Evolutionary conservation across 2,329 filamentous ascomycete species (phyloP).

Genomic region (Cytospora chrysosperma): DNA sequence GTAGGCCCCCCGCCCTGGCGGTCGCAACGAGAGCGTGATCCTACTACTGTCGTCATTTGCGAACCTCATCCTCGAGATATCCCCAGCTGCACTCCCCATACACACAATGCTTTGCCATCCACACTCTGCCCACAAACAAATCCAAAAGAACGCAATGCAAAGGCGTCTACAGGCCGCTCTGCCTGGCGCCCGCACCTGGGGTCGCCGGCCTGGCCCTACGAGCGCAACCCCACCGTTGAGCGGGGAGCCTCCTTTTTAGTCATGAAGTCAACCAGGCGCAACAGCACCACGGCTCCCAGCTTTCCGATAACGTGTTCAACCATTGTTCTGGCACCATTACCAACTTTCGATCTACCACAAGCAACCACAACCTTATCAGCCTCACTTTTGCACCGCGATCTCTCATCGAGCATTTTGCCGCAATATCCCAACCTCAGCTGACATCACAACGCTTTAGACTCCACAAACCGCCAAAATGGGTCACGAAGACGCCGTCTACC

Average conservation of each 20-base stretch:
- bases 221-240: conserved; percentile 32
- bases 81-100: conserved; percentile 8
- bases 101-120: conserved; percentile 1
- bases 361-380: conserved; percentile 21
- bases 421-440: conserved; percentile 26
- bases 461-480: conserved; percentile 71
- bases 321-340: conserved; percentile 25
- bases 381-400: conserved; percentile 5
- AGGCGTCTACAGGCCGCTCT: conserved; percentile 7
- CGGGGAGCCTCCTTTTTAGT: conserved; percentile 32
- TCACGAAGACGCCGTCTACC: conserved; percentile 99
- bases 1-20: conserved; percentile 17
- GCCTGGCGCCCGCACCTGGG: conserved; percentile 19
- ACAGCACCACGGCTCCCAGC: conserved; percentile 15
- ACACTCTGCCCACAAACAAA: background rate
- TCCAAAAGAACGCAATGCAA: conserved; percentile 1
- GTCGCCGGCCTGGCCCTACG: conserved; percentile 28
- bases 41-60: conserved; percentile 24
- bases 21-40: conserved; percentile 21
- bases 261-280: conserved; percentile 33
- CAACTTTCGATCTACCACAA: conserved; percentile 28
- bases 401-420: conserved; percentile 24
- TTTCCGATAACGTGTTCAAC: conserved; percentile 27
- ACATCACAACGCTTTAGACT: conserved; percentile 26
- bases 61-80: conserved; percentile 5